These are phyloP conservation scores for Hymenoscyphus scutula DNA, from an alignment of 2,329 filamentous ascomycete genomes.

Conservation along the genomic window DNA sequence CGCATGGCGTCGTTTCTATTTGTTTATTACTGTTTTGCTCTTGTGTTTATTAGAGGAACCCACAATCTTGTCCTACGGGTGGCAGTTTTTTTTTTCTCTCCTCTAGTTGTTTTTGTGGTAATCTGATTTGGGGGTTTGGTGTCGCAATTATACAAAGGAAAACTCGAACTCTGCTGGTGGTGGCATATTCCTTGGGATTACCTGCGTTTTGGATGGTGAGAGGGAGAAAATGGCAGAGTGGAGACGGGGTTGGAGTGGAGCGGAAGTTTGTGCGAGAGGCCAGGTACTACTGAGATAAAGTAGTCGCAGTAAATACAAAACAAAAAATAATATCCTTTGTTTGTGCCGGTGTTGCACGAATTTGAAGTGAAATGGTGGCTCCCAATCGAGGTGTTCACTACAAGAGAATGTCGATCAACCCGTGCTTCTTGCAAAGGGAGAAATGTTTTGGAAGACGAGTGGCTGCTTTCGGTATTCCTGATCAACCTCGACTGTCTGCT, in stretches of 20 bases:
- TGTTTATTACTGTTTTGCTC: background rate
- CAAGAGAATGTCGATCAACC: too few relatives aligned
- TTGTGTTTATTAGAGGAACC: slow-evolving; percentile 1
- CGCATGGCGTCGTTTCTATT: background rate
- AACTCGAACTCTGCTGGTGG: background rate
- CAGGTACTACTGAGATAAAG: too few relatives aligned
- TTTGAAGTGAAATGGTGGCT: too few relatives aligned
- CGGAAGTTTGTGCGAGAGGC: too few relatives aligned
- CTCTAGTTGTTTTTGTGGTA: background rate
- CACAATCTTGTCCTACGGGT: background rate
- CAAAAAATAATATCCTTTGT: too few relatives aligned
- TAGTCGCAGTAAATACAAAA: too few relatives aligned
- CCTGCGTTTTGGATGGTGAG: background rate
- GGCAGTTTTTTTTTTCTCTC: background rate
- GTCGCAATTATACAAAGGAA: background rate
- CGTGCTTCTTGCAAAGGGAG: too few relatives aligned
- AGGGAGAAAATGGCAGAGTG: background rate
- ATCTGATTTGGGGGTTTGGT: background rate
- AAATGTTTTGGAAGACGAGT: too few relatives aligned
- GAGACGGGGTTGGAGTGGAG: background rate
- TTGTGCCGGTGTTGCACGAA: too few relatives aligned
- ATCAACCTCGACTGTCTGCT: too few relatives aligned
- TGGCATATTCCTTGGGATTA: background rate
- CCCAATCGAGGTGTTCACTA: too few relatives aligned
- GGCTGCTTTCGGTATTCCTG: too few relatives aligned